phyloP scores from a whole-genome alignment of 2,329 filamentous ascomycete species.

The Pseudocercospora vitis region DNA sequence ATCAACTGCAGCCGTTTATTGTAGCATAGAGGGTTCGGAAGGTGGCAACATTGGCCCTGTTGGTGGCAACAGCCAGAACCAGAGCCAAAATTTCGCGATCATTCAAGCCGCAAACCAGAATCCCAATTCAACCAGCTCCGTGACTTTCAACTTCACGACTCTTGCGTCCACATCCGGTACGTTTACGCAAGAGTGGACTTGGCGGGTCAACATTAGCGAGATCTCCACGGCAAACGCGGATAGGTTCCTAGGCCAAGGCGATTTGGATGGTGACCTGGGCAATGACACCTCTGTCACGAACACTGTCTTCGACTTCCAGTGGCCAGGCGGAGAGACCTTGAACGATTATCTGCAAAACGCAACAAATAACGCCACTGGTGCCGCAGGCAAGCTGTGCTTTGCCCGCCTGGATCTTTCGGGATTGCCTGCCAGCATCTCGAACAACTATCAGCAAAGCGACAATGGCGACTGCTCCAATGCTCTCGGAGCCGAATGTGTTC shows the following conservation, averaged over 20 bases:
- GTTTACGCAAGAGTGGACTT: constrained; percentile 5
- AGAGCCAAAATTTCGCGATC: not conserved
- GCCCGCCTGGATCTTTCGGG: constrained; percentile 2
- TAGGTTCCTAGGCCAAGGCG: not conserved
- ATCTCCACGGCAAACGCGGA: not conserved
- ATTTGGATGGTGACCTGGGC: not conserved
- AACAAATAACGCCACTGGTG: constrained; percentile 6
- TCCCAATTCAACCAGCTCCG: constrained; percentile 2
- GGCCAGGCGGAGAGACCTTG: constrained; percentile 2
- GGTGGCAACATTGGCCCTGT: not conserved
- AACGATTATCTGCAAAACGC: not conserved
- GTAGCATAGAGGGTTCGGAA: not conserved
- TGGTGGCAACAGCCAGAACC: not conserved
- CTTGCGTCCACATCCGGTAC: not conserved
- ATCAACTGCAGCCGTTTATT: constrained; percentile 1
- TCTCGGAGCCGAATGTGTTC: constrained; percentile 8
- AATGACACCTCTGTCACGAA: constrained; percentile 2
- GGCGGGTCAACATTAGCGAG: constrained; percentile 8
- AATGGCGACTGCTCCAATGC: constrained; percentile 12
- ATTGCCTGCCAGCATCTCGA: constrained; percentile 8
- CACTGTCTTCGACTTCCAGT: constrained; percentile 1
- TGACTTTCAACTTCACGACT: constrained; percentile 1
- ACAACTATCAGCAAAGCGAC: constrained; percentile 4
- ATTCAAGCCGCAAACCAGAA: not conserved
- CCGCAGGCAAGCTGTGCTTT: not conserved